These are phyloP conservation scores for Tylopilus intermedius DNA, from an alignment of 768 basidiomycete species.

Conservation along the genomic window DNA sequence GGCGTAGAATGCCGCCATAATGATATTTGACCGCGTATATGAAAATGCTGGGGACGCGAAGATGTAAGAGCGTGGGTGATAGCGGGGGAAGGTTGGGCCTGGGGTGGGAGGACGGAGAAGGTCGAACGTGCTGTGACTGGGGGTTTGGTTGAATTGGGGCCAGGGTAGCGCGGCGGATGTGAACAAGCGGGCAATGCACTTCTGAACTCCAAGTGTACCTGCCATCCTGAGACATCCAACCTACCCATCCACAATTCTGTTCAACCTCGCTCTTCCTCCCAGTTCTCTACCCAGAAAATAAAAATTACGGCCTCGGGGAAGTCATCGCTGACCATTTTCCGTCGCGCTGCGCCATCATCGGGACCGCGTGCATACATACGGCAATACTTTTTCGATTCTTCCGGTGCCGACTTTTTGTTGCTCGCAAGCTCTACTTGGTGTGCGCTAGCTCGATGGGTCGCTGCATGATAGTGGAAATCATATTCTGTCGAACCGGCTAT, in stretches of 20 bases:
- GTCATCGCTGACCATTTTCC: not conserved
- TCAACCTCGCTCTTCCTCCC: no score
- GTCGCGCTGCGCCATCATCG: not conserved
- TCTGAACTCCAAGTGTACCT: conserved; percentile 13
- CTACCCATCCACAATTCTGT: not conserved
- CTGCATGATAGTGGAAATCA: not conserved
- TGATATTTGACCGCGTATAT: conserved; percentile 12
- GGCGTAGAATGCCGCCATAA: conserved; percentile 31
- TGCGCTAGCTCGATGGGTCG: not conserved
- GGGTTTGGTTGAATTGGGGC: conserved; percentile 14
- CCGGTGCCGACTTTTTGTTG: not conserved
- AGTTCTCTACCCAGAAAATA: not conserved
- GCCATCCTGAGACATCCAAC: conserved; percentile 20
- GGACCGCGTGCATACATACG: not conserved
- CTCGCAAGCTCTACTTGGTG: not conserved
- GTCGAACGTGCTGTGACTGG: conserved; percentile 12
- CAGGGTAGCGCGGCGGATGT: conserved; percentile 26
- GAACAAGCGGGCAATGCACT: conserved; percentile 17
- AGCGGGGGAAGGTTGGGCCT: conserved; percentile 2
- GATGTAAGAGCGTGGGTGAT: not conserved
- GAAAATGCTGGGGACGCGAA: conserved; percentile 7
- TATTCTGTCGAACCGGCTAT: not conserved
- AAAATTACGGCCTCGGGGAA: not conserved
- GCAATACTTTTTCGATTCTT: not conserved
- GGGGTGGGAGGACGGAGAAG: conserved; percentile 3